Percentiles rank a stretch among this genome's conserved stretches.
phyloP scores from a whole-genome alignment of 345 rosid genomes.

The Hirschfeldia incana region DNA sequence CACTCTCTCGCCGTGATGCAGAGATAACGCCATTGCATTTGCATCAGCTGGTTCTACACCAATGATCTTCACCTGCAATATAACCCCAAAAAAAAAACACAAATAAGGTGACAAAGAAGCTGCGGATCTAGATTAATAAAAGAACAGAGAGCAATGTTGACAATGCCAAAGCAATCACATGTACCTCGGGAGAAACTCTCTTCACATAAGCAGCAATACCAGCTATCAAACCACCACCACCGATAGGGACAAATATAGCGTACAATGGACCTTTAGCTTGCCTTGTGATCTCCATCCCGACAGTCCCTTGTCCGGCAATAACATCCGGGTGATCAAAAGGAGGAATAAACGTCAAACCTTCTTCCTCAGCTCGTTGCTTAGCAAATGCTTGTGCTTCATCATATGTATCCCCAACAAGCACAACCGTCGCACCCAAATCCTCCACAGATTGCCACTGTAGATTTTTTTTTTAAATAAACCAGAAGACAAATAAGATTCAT shows the following conservation, averaged over 20 bases:
- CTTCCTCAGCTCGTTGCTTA: conserved; percentile 65
- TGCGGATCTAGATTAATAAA: background rate
- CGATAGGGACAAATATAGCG: conserved; percentile 95
- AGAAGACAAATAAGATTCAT: background rate
- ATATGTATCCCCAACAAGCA: conserved; percentile 86
- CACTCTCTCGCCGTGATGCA: conserved; percentile 90
- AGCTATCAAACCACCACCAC: conserved; percentile 96
- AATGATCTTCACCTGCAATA: conserved; percentile 75
- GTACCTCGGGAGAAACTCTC: conserved; percentile 84
- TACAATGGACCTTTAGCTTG: conserved; percentile 74
- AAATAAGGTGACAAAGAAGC: background rate
- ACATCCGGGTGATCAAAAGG: conserved; percentile 98
- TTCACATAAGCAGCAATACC: conserved; percentile 97
- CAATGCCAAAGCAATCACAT: background rate
- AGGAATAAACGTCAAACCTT: conserved; percentile 74
- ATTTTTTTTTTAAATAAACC: background rate
- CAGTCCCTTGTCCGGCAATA: conserved; percentile 91
- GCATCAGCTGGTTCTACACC: conserved; percentile 97
- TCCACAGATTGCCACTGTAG: conserved; percentile 84
- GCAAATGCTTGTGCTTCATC: conserved; percentile 92
- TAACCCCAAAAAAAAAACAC: background rate
- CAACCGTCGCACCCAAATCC: conserved; percentile 79
- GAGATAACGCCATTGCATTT: conserved; percentile 96
- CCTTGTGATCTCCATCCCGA: conserved; percentile 92
- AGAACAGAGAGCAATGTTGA: background rate